phyloP scores from a whole-genome alignment of 345 rosid species.

The Populus deltoides region DNA sequence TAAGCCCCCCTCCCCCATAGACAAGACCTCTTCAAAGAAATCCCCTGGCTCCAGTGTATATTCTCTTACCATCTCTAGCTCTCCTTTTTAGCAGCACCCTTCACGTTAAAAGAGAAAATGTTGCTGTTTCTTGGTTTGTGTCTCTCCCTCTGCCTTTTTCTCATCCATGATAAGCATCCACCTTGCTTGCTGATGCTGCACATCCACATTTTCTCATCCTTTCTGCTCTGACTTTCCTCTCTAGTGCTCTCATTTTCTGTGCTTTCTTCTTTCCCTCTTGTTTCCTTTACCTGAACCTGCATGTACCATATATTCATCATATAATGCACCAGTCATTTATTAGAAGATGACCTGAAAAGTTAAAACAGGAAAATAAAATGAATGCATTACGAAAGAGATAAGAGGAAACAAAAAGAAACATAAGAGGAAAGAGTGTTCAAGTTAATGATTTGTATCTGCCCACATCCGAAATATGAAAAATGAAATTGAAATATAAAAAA shows the following conservation, averaged over 20 bases:
- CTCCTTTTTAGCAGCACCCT: slow-evolving; percentile 30
- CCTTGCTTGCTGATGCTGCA: slow-evolving; percentile 35
- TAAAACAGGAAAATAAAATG: too few species aligned
- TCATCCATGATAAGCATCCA: slow-evolving; percentile 75
- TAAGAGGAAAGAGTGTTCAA: too few species aligned
- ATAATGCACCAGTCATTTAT: neutral
- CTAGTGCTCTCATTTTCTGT: slow-evolving; percentile 15
- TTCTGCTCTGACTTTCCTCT: slow-evolving; percentile 13
- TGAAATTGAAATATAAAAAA: too few species aligned
- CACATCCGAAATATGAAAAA: too few species aligned
- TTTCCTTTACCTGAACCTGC: slow-evolving; percentile 40
- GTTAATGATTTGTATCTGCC: too few species aligned
- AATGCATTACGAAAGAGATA: too few species aligned
- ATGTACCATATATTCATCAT: slow-evolving; percentile 1
- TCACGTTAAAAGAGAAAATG: slow-evolving; percentile 39
- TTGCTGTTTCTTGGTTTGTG: slow-evolving; percentile 43
- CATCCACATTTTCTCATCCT: slow-evolving; percentile 18
- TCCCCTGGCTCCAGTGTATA: neutral
- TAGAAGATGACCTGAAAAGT: too few species aligned
- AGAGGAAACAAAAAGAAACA: too few species aligned
- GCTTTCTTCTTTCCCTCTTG: slow-evolving; percentile 30
- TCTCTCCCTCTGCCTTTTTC: slow-evolving; percentile 46
- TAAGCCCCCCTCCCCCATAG: neutral
- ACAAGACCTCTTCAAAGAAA: neutral
- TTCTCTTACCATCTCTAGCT: neutral